Evolutionary conservation across 1,139 yeast species (phyloP), one percentile per base, ranked within the genome.

Genomic region (Pichia norvegensis): DNA sequence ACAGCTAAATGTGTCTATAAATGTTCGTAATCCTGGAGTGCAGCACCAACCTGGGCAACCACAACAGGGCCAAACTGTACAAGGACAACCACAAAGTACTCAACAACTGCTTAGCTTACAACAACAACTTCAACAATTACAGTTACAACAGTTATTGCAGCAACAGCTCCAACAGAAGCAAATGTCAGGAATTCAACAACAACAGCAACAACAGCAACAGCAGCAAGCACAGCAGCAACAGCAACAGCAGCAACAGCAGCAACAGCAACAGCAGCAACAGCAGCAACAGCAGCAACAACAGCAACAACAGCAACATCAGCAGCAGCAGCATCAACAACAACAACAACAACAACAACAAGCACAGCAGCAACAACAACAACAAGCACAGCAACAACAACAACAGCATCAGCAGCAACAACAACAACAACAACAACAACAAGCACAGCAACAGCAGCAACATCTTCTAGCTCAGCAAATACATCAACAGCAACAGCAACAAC

Each of bases 161-260:
- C 48, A 40, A 20, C 47, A 45, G 16, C 40, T 33, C n/a, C 44
- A 38, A 17, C 47, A 42, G 21, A 50, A 38, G 22, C 49, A 41
- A 17, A 45, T 45, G 14, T 43, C 43, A 33, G 49, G 38, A 20
- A 64, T 48, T 75, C 69, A 44, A 67, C 68, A 27, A 55, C 64
- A 36, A 47, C 55, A 1, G 55, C 53, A 44, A 55, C 47, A 52
- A 47, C 14, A 56, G 52, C 57, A 51, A 44, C 56, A 53, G 36
- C 46, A 42, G 7, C 46, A 42, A 22, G 55, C 49, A 45, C 55
- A 51, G 48, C 51, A 35, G 9, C 52, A 50, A 44, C 53, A 48
- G 35, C 52, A 41, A 37, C 61, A 46, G 36, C 47, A 29, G 29
- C 44, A 43, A 20, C 52, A 42, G 44, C 54, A 47, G 27, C 57